These are phyloP conservation scores for Coccomyxa subellipsoidea DNA, from an alignment of 163 green algal species.

Conservation along the genomic window DNA sequence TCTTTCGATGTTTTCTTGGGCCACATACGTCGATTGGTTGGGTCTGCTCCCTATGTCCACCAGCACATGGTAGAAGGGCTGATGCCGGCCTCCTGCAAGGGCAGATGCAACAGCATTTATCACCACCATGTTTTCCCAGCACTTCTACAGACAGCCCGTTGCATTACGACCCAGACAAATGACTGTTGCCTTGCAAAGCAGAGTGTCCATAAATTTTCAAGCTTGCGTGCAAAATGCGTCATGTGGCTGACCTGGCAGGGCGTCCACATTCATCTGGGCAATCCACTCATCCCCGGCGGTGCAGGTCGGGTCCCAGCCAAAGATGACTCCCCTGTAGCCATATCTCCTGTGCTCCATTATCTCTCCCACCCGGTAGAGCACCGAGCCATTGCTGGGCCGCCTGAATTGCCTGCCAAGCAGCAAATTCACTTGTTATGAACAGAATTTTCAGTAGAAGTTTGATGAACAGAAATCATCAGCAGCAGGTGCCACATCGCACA, in stretches of 20 bases:
- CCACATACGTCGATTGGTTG: slow-evolving; percentile 49
- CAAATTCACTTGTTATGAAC: background rate
- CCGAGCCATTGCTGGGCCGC: background rate
- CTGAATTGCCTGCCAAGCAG: background rate
- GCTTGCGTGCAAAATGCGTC: background rate
- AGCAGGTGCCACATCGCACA: too few relatives aligned
- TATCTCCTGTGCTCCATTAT: slow-evolving; percentile 48
- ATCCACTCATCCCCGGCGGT: slow-evolving; percentile 56
- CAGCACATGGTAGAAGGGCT: slow-evolving; percentile 57
- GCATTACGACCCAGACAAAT: background rate
- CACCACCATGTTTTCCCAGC: background rate
- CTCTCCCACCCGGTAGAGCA: slow-evolving; percentile 38
- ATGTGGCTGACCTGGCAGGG: slow-evolving; percentile 23
- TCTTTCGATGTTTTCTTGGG: slow-evolving; percentile 42
- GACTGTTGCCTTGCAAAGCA: background rate
- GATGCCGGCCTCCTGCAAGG: slow-evolving; percentile 29
- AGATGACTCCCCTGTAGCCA: slow-evolving; percentile 53
- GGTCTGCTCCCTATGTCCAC: slow-evolving; percentile 39
- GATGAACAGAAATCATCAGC: too few relatives aligned
- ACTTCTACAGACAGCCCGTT: background rate
- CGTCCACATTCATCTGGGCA: slow-evolving; percentile 47
- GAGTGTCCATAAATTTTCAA: too few relatives aligned
- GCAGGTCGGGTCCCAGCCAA: slow-evolving; percentile 54
- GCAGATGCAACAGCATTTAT: background rate
- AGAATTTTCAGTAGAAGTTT: background rate